These are phyloP conservation scores for Leishmania aethiopica DNA, from an alignment of 208 protist genomes.

Conservation along the genomic window DNA sequence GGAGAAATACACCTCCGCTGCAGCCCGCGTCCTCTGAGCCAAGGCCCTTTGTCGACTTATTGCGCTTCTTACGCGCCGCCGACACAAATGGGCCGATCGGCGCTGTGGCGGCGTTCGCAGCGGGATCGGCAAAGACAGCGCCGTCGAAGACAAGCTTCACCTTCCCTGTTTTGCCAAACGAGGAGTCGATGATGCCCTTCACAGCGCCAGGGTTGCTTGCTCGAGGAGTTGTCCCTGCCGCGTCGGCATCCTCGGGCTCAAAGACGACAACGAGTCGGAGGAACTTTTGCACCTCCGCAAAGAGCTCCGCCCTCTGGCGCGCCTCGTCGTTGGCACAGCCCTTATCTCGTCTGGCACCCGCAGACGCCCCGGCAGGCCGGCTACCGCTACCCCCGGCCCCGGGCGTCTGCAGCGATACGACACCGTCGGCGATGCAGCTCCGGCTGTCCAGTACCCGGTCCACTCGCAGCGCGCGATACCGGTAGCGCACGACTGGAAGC, in stretches of 20 bases:
- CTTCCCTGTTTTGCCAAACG: constrained; percentile 85
- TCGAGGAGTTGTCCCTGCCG: neutral
- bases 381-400: neutral
- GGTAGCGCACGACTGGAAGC: constrained; percentile 61
- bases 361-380: too few species aligned
- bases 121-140: constrained; percentile 44
- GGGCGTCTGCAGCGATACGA: constrained; percentile 37
- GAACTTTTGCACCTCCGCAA: constrained; percentile 77
- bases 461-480: constrained; percentile 43
- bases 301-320: constrained; percentile 47
- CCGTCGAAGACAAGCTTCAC: constrained; percentile 67
- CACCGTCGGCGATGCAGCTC: constrained; percentile 74
- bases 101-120: neutral
- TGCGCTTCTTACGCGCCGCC: neutral
- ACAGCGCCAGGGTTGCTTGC: constrained; percentile 1
- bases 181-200: constrained; percentile 62
- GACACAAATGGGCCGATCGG: neutral
- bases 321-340: neutral
- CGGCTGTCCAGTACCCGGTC: constrained; percentile 68
- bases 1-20: constrained; percentile 12
- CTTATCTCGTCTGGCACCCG: neutral
- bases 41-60: constrained; percentile 20
- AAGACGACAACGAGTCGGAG: constrained; percentile 66
- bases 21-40: neutral
- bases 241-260: constrained; percentile 14